These are phyloP conservation scores for Hyphopichia wangnamkhiaoensis DNA, from an alignment of 1,139 yeast genomes.

Conservation along the genomic window DNA sequence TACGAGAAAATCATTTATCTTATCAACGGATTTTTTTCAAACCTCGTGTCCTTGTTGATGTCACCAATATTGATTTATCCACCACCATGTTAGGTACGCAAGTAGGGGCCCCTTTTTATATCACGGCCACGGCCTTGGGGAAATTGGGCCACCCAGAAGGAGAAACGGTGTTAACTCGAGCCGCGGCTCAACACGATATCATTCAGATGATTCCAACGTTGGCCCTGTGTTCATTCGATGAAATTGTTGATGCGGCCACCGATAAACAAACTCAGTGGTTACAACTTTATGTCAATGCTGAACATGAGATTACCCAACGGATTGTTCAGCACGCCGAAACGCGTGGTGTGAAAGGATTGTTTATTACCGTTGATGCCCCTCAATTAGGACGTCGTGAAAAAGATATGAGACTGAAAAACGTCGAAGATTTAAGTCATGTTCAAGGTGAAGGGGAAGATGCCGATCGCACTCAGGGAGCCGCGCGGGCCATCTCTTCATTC, in stretches of 20 bases:
- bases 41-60: conserved; percentile 80
- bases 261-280: conserved; percentile 75
- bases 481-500: conserved; percentile 80
- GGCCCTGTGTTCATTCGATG: conserved; percentile 75
- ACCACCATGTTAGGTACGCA: conserved; percentile 45
- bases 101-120: conserved; percentile 61
- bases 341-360: conserved; percentile 76
- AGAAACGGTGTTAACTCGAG: conserved; percentile 73
- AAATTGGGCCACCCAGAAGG: conserved; percentile 78
- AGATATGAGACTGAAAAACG: conserved; percentile 49
- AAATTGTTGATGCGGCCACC: conserved; percentile 59
- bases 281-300: conserved; percentile 81
- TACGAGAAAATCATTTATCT: conserved; percentile 87
- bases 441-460: conserved; percentile 64
- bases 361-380: conserved; percentile 93
- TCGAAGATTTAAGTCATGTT: conserved; percentile 53
- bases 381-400: conserved; percentile 90
- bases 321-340: conserved; percentile 51
- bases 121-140: conserved; percentile 80
- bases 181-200: conserved; percentile 65
- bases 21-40: conserved; percentile 84
- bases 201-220: conserved; percentile 83
- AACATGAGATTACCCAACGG: conserved; percentile 51
- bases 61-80: conserved; percentile 39
- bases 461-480: conserved; percentile 80